A percentile compares a stretch with the other conserved stretches of the same genome.
Evolutionary conservation across 78 protist genomes (phyloP).

Genomic region (Planoprotostelium fungivorum): DNA sequence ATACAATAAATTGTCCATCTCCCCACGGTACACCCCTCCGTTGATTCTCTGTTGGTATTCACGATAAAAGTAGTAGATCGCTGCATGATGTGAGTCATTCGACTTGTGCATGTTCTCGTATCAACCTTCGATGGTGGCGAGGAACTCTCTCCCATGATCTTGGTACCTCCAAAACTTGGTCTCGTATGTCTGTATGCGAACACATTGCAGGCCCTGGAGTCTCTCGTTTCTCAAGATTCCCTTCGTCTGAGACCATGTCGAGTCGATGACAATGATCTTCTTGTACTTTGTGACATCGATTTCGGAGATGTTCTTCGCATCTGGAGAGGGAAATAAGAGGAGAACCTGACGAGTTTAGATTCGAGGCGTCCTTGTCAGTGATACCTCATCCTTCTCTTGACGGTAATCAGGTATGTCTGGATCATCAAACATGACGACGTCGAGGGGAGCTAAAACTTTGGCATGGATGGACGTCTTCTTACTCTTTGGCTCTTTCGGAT

Average conservation of each 20-base stretch:
- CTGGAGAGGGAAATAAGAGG: slow-evolving; percentile 37
- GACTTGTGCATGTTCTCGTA: too few species aligned
- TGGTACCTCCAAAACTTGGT: slow-evolving; percentile 69
- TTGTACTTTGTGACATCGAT: slow-evolving; percentile 23
- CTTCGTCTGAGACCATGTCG: slow-evolving; percentile 54
- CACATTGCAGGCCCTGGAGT: slow-evolving; percentile 15
- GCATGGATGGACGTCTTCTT: slow-evolving; percentile 62
- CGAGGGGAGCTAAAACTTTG: slow-evolving; percentile 30
- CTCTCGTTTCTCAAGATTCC: slow-evolving; percentile 19
- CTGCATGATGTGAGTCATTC: slow-evolving; percentile 6
- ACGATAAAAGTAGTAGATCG: slow-evolving; percentile 52
- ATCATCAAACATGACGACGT: slow-evolving; percentile 32
- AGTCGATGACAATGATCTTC: slow-evolving; percentile 44
- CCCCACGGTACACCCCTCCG: slow-evolving; percentile 28
- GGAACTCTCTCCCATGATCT: slow-evolving; percentile 17
- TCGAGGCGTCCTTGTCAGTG: background rate
- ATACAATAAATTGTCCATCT: slow-evolving; percentile 42
- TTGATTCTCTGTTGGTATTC: slow-evolving; percentile 36
- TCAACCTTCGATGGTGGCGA: slow-evolving; percentile 51
- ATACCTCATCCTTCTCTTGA: slow-evolving; percentile 14
- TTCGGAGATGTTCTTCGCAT: slow-evolving; percentile 25
- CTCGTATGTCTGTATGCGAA: slow-evolving; percentile 38
- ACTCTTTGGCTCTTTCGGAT: slow-evolving; percentile 54
- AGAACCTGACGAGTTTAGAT: background rate
- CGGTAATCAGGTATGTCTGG: slow-evolving; percentile 55